Evolutionary conservation across 2,329 filamentous ascomycete genomes (phyloP), one percentile per base, ranked within the genome.

Genomic region (Cercospora sojina): DNA sequence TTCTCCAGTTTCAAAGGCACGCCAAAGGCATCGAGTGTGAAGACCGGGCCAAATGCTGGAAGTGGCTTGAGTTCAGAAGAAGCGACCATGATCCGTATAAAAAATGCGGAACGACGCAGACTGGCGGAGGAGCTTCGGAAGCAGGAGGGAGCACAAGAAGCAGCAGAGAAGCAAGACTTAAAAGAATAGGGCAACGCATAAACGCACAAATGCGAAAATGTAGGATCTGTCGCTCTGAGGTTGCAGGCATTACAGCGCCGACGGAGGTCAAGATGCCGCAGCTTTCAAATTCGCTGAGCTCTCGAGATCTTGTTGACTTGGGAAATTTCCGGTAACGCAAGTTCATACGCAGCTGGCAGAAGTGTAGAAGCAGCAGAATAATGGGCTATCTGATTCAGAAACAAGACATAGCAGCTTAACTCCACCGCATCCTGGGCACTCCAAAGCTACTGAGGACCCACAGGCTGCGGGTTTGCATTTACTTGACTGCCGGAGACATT

Each of bases 31-130:
- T 32, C 16, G 20, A 27, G 25, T n/a, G 47, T 49, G 20, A 16
- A 38, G 12, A 68, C 53, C 66, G 53, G 59, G 64, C 73, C 47
- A 16, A 43, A 16, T 9, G 9, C 41, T 41, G 35, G 16, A 59
- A 41, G 18, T 25, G 65, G 76, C 65, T 35, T 75, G 72, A 76
- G 69, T 43, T 62, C 74, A 16, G 78, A 82, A 62, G 81, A 83
- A 58, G 73, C 79, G 1, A 82, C 78, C 3, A 79, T 82, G 78
- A 82, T 82, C 64, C 74, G 80, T 23, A 66, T 82, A 55, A 82
- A 80, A 69, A 77, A 78, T 41, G 80, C 80, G 1, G 81, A 83
- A 49, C 43, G 43, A 20, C 43, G 43, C 43, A 49, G 43, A 25
- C 43, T 49, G 20, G 43, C 43, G 12, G 43, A 49, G 20, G 18